Percentiles rank a stretch among this genome's conserved stretches.
Evolutionary conservation across 202 grass and related monocot species (phyloP).

Genomic region (Setaria italica): DNA sequence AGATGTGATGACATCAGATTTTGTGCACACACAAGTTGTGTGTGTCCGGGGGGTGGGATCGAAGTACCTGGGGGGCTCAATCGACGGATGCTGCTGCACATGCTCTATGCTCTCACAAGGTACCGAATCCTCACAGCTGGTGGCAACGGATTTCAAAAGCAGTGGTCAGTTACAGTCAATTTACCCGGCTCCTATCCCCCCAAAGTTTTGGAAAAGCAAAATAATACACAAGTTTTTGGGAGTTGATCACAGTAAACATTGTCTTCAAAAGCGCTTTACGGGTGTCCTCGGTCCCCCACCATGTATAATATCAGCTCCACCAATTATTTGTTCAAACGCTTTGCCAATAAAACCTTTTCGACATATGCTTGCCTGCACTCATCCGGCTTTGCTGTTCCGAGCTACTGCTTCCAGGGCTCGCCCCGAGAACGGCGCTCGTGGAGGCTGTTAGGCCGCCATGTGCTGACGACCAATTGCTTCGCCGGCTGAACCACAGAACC

Average conservation of each 20-base stretch:
- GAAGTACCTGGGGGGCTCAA: slow-evolving; percentile 28
- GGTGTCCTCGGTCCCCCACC: slow-evolving; percentile 12
- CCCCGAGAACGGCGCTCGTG: not conserved
- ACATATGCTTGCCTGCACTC: slow-evolving; percentile 7
- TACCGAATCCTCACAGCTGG: slow-evolving; percentile 9
- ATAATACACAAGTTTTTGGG: slow-evolving; percentile 42
- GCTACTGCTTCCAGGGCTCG: slow-evolving; percentile 4
- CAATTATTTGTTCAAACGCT: slow-evolving; percentile 50
- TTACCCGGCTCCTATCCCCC: slow-evolving; percentile 17
- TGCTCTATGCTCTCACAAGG: slow-evolving; percentile 13
- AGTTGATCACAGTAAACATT: slow-evolving; percentile 41
- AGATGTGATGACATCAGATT: slow-evolving; percentile 22
- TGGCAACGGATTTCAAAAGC: slow-evolving; percentile 8
- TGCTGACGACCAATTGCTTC: slow-evolving; percentile 41
- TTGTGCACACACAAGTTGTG: slow-evolving; percentile 44
- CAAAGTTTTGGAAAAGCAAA: slow-evolving; percentile 56
- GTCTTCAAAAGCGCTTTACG: slow-evolving; percentile 32
- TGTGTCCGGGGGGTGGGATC: slow-evolving; percentile 8
- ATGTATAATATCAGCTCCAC: slow-evolving; percentile 48
- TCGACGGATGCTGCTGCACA: not conserved
- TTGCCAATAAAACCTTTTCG: not conserved
- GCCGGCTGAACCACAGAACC: not conserved
- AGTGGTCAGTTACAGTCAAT: not conserved
- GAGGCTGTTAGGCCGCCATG: slow-evolving; percentile 43
- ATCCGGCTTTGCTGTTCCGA: slow-evolving; percentile 30